Evolutionary conservation across 2,329 filamentous ascomycete species (phyloP), one percentile per base, ranked within the genome.

Genomic region (Epichloe elymi): DNA sequence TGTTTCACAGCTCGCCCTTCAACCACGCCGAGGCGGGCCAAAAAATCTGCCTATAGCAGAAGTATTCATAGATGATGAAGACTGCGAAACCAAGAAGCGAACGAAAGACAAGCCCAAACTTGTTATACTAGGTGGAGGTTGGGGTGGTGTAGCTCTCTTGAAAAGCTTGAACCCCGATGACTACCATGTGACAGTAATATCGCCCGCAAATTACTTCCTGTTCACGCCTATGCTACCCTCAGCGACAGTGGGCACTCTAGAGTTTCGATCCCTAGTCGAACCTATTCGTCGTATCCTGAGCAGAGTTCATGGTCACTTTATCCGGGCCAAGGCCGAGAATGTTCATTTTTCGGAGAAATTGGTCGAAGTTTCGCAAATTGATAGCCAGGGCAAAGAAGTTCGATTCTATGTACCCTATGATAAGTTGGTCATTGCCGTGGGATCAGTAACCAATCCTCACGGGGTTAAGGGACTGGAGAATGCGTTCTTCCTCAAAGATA

Each of bases 221-320:
- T 98, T 98, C 67, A 98, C 93, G 2, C 93, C 93, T 0, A 97
- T 98, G 90, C 75, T 98, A 42, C 93, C 93, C 2, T 95, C 89
- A 36, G 94, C 93, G 7, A 98, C 94, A 0, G 93, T 98, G 5
- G 94, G 94, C 12, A 98, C 93, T 0, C 74, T 98, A 35, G 91
- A 95, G 63, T 73, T 97, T 61, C 78, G 91, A 57, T 95, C 89
- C 47, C 74, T 98, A 53, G 88, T 96, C 40, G 93, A 98, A 67
- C 93, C 93, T 0, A 87, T 98, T 54, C 81, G 93, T 55, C 80
- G 87, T 46, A 93, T 98, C 58, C 73, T 97, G 19, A 72, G 78
- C 50, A 76, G 82, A 50, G 79, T 95, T 23, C 77, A 80, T 52
- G 93, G 93, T 4, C 91, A 97, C 67, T 98, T 95, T 65, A 72